Base-by-base conservation (phyloP, 441 rosid genomes). In the Populus hybrid region DNA sequence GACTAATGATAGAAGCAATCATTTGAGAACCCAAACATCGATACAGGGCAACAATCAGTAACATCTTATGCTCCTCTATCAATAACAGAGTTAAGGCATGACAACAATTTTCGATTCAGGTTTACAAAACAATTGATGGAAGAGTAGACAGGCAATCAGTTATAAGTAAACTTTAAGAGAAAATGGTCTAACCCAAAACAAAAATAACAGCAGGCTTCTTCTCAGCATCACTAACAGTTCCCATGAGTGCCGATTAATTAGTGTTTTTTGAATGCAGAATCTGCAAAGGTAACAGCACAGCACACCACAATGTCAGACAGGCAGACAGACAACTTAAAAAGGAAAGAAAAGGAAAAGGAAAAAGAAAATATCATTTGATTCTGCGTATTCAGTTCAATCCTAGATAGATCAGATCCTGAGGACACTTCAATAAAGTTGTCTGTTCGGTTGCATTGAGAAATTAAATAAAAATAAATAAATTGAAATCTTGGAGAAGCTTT, bases 201-300 rank as follows among this genome's bases (percentile, higher is more conserved):
- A 95, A 93, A 78, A 94, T 89, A 82, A 94, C 94, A 1, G 82
- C 86, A 8, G 93, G 94, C 74, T 92, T 92, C 84, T 93, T 93
- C 79, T 79, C 90, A 74, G 69, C 31, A 66, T 66, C 69, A 2
- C 69, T 14, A 12, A 66, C 69, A 66, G 69, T 28, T 6, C 69
- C 69, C 69, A 66, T 66, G 69, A 66, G 36, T 28, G 59, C 59
- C 20, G 59, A 16, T 50, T 50, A 50, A 50, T 16, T 16, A 4
- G 59, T 50, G 59, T 16, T 5, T 50, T 50, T 50, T 16, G 2
- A 50, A 50, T 50, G 59, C 20, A 50, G 59, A 50, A 50, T 16
- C 59, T 50, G 59, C 59, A 50, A 50, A 50, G 59, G 59, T 50
- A 50, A 50, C 59, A 50, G n/a, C 59, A 50, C n/a, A 50, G n/a